A percentile compares a stretch with the other conserved stretches of the same genome.
These are phyloP conservation scores for Populus hybrid DNA, from an alignment of 441 rosid genomes.

Conservation along the genomic window DNA sequence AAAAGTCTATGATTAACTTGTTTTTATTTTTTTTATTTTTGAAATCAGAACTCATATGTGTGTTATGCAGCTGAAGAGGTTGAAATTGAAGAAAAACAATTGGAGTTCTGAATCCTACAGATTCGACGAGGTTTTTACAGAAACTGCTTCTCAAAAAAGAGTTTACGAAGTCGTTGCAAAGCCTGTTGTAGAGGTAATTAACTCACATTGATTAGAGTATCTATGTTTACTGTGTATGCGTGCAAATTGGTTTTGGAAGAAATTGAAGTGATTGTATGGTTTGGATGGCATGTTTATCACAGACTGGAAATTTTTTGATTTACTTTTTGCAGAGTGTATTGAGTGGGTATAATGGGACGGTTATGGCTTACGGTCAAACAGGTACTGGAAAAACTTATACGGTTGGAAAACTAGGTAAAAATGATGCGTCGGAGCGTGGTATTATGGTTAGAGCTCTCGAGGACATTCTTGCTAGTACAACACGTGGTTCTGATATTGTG, in stretches of 20 bases:
- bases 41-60: background rate
- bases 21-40: background rate
- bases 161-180: slow-evolving; percentile 88
- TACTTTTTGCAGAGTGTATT: slow-evolving; percentile 61
- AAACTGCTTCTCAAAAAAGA: slow-evolving; percentile 83
- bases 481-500: slow-evolving; percentile 50
- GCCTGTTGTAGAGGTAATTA: slow-evolving; percentile 83
- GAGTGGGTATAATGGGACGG: slow-evolving; percentile 89
- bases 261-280: background rate
- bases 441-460: slow-evolving; percentile 89
- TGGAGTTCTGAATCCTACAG: slow-evolving; percentile 84
- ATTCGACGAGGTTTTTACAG: slow-evolving; percentile 80
- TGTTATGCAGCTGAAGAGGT: slow-evolving; percentile 60
- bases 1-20: background rate
- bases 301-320: background rate
- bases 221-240: background rate
- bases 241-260: background rate
- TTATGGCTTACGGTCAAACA: slow-evolving; percentile 97
- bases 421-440: slow-evolving; percentile 84
- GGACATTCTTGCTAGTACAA: slow-evolving; percentile 52
- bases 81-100: slow-evolving; percentile 79
- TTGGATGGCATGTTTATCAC: slow-evolving; percentile 22
- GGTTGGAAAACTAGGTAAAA: slow-evolving; percentile 74
- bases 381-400: slow-evolving; percentile 94
- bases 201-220: background rate